Percentiles rank a stretch among this genome's conserved stretches.
Evolutionary conservation across 2,329 filamentous ascomycete species (phyloP).

Genomic region (Gyromitra esculenta): DNA sequence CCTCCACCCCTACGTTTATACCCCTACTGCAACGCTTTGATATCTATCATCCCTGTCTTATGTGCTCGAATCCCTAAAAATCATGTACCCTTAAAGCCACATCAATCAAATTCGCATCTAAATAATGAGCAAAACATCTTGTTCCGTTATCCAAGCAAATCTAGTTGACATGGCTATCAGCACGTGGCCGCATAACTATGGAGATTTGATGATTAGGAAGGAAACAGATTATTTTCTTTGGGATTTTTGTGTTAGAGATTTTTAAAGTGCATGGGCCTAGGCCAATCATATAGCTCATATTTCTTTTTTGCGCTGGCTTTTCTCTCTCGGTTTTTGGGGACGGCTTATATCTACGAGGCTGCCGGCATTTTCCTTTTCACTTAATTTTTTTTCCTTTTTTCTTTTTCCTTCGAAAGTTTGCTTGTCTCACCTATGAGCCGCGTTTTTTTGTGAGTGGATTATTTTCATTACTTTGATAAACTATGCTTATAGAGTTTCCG

Average conservation of each 20-base stretch:
- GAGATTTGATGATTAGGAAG: not conserved
- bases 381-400: not conserved
- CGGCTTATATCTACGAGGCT: not conserved
- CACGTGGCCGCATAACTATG: not conserved
- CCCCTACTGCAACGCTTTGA: slow-evolving; percentile 8
- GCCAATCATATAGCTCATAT: not conserved
- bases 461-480: too few species aligned
- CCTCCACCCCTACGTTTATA: slow-evolving; percentile 11
- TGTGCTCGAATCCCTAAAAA: slow-evolving; percentile 38
- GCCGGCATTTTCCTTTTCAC: not conserved
- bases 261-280: too few species aligned
- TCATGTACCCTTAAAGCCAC: slow-evolving; percentile 43
- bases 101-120: slow-evolving; percentile 11
- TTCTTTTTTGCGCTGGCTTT: not conserved
- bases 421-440: not conserved
- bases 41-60: slow-evolving; percentile 21
- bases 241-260: too few species aligned
- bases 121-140: slow-evolving; percentile 15
- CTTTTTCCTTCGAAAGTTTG: not conserved
- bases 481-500: too few species aligned
- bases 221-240: not conserved
- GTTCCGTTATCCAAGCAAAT: not conserved
- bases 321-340: not conserved
- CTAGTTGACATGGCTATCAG: not conserved
- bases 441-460: not conserved